Evolutionary conservation across 495 filamentous ascomycete genomes (phyloP), one percentile per base, ranked within the genome.

Genomic region (Podospora pseudocomata): DNA sequence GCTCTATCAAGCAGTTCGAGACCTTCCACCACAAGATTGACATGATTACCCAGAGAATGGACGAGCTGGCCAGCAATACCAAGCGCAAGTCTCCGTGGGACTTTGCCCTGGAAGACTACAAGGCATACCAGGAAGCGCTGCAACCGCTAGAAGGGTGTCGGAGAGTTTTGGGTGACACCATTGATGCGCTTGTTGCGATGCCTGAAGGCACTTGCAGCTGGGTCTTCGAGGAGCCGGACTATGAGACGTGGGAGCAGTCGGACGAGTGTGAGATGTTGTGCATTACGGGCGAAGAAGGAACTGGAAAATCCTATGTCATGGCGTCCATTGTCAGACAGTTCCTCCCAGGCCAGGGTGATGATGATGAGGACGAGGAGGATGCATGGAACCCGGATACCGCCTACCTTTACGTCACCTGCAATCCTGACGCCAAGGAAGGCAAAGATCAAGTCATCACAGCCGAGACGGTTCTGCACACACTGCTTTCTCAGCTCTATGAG

Each of bases 81-180:
- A 76, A 72, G 64, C 66, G 26, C 27, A 74, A 72, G 64, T 70
- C 70, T 6, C 70, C 57, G 16, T 76, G 74, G 74, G 74, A 76
- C n/a, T 69, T 63, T 56, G 74, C 74, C 1, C 28, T 74, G 13
- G 67, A 76, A 19, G 67, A 72, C 6, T 74, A 68, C 54, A 58
- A 76, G 49, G 67, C 56, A 0, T 68, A 60, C 54, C 68, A 68
- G 13, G 68, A 64, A 2, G 32, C 53, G 0, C 56, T 76, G 3
- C 61, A 59, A 0, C 72, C 72, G 0, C n/a, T 72, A 11, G 18
- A 67, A 30, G 65, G 57, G 0, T 64, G 66, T 0, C 59, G 60
- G 19, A 26, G 55, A 44, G 28, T 67, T 2, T 60, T 73, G 4
- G 66, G 53, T 13, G 34, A 64, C 32, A 67, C 70, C 16, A 69